Evolutionary conservation across 1,139 yeast species (phyloP).

Genomic region (Protomyces lactucae-debilis): DNA sequence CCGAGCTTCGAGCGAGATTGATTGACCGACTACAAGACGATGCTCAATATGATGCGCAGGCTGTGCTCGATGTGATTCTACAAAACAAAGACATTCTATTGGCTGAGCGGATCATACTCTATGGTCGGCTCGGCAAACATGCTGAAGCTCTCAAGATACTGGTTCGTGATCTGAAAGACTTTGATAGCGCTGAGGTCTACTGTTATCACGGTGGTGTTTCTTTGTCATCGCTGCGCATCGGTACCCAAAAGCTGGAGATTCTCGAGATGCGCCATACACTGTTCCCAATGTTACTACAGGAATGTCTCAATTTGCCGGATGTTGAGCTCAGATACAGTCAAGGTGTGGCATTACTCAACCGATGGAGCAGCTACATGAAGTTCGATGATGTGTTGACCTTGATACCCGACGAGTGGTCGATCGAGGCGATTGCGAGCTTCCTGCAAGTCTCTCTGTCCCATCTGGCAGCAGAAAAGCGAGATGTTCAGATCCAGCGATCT

Average conservation of each 20-base stretch:
- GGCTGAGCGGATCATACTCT: slow-evolving; percentile 40
- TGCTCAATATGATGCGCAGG: slow-evolving; percentile 36
- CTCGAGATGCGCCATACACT: slow-evolving; percentile 34
- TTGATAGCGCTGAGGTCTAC: slow-evolving; percentile 39
- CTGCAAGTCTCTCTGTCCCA: slow-evolving; percentile 33
- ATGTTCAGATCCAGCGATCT: slow-evolving; percentile 25
- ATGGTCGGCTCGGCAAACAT: slow-evolving; percentile 38
- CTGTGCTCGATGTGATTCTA: slow-evolving; percentile 35
- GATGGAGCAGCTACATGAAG: slow-evolving; percentile 38
- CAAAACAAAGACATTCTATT: slow-evolving; percentile 37
- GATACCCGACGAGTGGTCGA: slow-evolving; percentile 41
- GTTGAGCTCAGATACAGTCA: slow-evolving; percentile 35
- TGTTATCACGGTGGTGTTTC: slow-evolving; percentile 36
- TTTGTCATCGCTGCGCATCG: slow-evolving; percentile 21
- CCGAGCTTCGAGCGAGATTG: slow-evolving; percentile 37
- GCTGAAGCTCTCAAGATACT: slow-evolving; percentile 40
- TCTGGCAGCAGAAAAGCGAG: slow-evolving; percentile 30
- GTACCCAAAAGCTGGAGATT: slow-evolving; percentile 8
- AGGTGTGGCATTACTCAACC: slow-evolving; percentile 36
- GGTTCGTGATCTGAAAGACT: slow-evolving; percentile 38
- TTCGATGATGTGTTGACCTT: slow-evolving; percentile 35
- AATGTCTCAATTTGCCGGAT: slow-evolving; percentile 36
- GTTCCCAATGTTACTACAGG: slow-evolving; percentile 36
- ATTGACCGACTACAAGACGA: slow-evolving; percentile 34
- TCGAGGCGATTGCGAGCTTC: slow-evolving; percentile 38